Evolutionary conservation across 208 protist genomes (phyloP).

Genomic region (Wallacemonas sp.): DNA sequence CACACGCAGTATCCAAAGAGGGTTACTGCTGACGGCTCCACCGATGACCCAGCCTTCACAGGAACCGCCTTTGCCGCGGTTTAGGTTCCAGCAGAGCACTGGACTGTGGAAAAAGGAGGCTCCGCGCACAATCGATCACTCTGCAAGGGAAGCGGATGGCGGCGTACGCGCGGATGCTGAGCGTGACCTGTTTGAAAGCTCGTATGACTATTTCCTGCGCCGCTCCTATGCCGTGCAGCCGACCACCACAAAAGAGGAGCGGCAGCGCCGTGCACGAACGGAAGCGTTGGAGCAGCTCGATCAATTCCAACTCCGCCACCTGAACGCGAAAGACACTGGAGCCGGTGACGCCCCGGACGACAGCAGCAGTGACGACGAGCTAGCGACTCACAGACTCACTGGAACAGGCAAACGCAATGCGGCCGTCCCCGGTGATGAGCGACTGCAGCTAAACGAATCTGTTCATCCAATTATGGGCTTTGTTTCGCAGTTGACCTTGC

Average conservation of each 20-base stretch:
- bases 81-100: slow-evolving; percentile 33
- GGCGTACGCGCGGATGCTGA: neutral
- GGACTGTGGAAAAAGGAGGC: slow-evolving; percentile 39
- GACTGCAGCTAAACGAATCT: slow-evolving; percentile 5
- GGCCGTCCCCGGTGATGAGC: neutral
- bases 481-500: slow-evolving; percentile 40
- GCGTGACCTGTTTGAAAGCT: slow-evolving; percentile 39
- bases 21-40: too few relatives aligned
- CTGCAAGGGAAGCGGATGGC: neutral
- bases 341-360: neutral
- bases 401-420: neutral
- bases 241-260: slow-evolving; percentile 7
- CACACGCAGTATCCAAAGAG: neutral
- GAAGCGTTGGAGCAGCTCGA: slow-evolving; percentile 22
- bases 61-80: slow-evolving; percentile 44
- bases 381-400: neutral
- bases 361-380: slow-evolving; percentile 12
- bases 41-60: slow-evolving; percentile 1
- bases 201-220: slow-evolving; percentile 64
- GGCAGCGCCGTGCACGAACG: slow-evolving; percentile 10
- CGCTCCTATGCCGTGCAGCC: slow-evolving; percentile 21
- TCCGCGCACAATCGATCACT: neutral
- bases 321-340: slow-evolving; percentile 4
- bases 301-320: slow-evolving; percentile 34
- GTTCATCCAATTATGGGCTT: slow-evolving; percentile 66